Evolutionary conservation across 2,329 filamentous ascomycete genomes (phyloP).

Genomic region (Arthroderma sp.): DNA sequence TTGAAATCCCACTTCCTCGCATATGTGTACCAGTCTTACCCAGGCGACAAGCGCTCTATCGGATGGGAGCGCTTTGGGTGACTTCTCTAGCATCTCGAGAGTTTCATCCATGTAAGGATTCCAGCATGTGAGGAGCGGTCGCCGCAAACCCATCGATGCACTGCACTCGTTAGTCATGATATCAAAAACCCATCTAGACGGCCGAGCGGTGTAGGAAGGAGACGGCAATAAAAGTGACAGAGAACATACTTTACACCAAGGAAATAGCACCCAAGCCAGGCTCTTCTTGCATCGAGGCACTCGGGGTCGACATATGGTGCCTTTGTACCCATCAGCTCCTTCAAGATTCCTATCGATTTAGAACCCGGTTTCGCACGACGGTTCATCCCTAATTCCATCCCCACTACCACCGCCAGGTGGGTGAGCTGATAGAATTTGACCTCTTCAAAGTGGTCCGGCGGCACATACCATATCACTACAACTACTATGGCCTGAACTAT

Average conservation of each 20-base stretch:
- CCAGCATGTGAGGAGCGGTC: slow-evolving; percentile 47
- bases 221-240: background rate
- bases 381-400: slow-evolving; percentile 68
- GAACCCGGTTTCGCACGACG: slow-evolving; percentile 33
- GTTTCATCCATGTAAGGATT: slow-evolving; percentile 52
- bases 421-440: slow-evolving; percentile 82
- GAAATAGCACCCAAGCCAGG: slow-evolving; percentile 50
- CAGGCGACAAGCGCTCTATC: slow-evolving; percentile 45
- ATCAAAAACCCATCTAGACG: background rate
- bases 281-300: slow-evolving; percentile 43
- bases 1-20: slow-evolving; percentile 54
- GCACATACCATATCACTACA: slow-evolving; percentile 70
- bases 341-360: slow-evolving; percentile 22
- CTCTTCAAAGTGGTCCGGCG: slow-evolving; percentile 70
- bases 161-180: slow-evolving; percentile 21
- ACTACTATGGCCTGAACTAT: slow-evolving; percentile 67
- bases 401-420: slow-evolving; percentile 69
- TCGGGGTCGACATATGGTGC: slow-evolving; percentile 32
- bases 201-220: background rate
- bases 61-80: slow-evolving; percentile 43
- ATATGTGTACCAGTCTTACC: slow-evolving; percentile 47
- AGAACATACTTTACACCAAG: slow-evolving; percentile 40
- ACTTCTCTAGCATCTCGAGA: slow-evolving; percentile 43
- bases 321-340: slow-evolving; percentile 28
- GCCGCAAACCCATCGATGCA: slow-evolving; percentile 45